Evolutionary conservation across 106 monocot genomes (phyloP), one percentile per base, ranked within the genome.

Genomic region (Dendrobium chrysotoxum): DNA sequence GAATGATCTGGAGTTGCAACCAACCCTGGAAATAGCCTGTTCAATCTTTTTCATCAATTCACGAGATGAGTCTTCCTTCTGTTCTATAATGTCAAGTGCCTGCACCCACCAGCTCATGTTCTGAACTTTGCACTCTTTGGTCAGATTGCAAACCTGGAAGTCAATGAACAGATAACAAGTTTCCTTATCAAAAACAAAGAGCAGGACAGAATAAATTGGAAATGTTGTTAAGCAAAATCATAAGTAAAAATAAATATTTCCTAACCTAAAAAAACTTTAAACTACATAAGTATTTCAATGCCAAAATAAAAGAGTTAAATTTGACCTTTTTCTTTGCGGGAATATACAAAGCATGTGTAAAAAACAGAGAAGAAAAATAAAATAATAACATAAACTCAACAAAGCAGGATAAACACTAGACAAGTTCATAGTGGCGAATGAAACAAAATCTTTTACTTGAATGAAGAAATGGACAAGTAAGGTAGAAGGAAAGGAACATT

Each of bases 81-180:
- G 82, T 72, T 91, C 95, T 75, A 95, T 87, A 79, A 79, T 75
- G 71, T 88, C 79, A 83, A 98, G 89, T 20, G 90, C 88, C 78
- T 92, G 76, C 65, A 98, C 77, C 95, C 95, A 98, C 98, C 98
- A 98, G 72, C 53, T 76, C 78, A 89, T 82, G 57, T 76, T 88
- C 20, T 86, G 78, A 45, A 80, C 65, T 79, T 87, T 79, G 50
- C 83, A 82, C 64, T 92, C 92, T n/a, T 72, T 79, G 30, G 81
- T 83, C 72, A 91, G 40, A 54, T 64, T 85, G 45, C 82, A 86
- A 44, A 98, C 95, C 98, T 98, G 82, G 17, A 81, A 67, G 39
- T 45, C 21, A 68, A 79, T 5, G 15, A 45, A 79, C 78, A 46
- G n/a, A 76, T 76, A 42, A 74, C 17, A 26, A 20, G 7, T n/a